Conservation (phyloP, 1,284 basidiomycete genomes). For the Trichosporon inkin region DNA sequence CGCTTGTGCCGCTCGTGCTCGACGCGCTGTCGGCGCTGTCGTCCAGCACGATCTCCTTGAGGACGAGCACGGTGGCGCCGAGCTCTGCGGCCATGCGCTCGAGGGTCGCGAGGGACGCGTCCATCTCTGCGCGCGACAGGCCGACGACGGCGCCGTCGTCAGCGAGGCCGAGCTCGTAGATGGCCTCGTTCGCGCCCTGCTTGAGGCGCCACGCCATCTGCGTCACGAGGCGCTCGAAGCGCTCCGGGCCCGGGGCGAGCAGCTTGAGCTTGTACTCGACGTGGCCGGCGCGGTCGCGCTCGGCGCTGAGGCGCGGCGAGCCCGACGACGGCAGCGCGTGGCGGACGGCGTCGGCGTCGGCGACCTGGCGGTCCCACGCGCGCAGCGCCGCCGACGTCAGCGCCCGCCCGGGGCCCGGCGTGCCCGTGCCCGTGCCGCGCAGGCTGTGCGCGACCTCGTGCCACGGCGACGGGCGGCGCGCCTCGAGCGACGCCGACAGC, state of each 20-base stretch:
- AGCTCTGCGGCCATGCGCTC: conserved; percentile 89
- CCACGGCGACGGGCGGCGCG: conserved; percentile 46
- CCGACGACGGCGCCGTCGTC: conserved; percentile 84
- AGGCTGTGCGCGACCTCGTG: conserved; percentile 42
- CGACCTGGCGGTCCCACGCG: conserved; percentile 40
- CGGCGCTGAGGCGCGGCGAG: conserved; percentile 44
- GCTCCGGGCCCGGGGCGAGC: conserved; percentile 47
- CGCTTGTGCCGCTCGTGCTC: neutral
- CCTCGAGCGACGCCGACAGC: neutral
- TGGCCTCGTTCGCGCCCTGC: conserved; percentile 83
- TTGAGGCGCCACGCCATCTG: conserved; percentile 92
- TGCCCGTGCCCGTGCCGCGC: conserved; percentile 31
- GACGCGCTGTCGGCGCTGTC: neutral
- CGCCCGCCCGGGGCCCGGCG: conserved; percentile 21
- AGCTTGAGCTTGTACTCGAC: conserved; percentile 53
- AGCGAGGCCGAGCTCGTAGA: conserved; percentile 82
- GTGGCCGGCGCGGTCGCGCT: conserved; percentile 49
- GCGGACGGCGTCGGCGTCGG: conserved; percentile 28
- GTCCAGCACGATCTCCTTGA: conserved; percentile 65
- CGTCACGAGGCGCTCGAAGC: conserved; percentile 64
- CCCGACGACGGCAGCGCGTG: conserved; percentile 29
- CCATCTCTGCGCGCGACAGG: conserved; percentile 67
- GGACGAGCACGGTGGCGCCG: conserved; percentile 78
- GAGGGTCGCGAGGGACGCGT: conserved; percentile 72
- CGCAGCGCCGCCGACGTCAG: conserved; percentile 27